These are phyloP conservation scores for Coemansia sp. DNA, from an alignment of 192 early-diverging fungal genomes.

Conservation along the genomic window DNA sequence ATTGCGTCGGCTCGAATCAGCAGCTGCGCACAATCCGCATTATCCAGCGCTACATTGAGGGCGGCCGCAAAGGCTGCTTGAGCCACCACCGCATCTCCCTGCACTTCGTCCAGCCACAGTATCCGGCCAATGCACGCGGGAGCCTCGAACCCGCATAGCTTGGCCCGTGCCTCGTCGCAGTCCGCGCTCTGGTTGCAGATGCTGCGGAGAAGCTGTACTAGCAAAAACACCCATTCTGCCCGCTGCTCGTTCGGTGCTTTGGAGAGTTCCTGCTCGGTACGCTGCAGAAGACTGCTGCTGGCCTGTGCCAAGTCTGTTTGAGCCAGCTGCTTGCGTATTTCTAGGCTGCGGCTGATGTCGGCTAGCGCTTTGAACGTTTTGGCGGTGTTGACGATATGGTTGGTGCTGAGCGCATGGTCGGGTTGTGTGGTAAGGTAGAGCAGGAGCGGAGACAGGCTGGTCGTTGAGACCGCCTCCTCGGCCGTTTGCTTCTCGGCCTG, in stretches of 20 bases:
- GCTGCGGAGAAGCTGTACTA: slow-evolving; percentile 40
- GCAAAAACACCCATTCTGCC: slow-evolving; percentile 31
- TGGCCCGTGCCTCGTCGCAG: slow-evolving; percentile 20
- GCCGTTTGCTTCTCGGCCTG: neutral
- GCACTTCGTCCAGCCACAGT: slow-evolving; percentile 13
- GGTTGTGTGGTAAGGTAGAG: slow-evolving; percentile 1
- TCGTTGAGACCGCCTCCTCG: neutral
- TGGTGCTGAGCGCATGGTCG: slow-evolving; percentile 5
- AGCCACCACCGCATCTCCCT: slow-evolving; percentile 30
- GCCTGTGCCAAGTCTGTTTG: slow-evolving; percentile 6
- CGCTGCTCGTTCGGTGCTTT: slow-evolving; percentile 3
- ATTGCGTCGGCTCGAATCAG: slow-evolving; percentile 23
- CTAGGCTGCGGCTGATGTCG: slow-evolving; percentile 23
- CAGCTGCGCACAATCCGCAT: slow-evolving; percentile 14
- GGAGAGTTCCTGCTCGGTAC: neutral
- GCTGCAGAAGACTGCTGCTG: slow-evolving; percentile 16
- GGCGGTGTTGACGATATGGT: slow-evolving; percentile 17
- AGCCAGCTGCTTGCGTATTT: slow-evolving; percentile 12
- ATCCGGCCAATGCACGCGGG: slow-evolving; percentile 9
- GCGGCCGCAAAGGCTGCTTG: slow-evolving; percentile 41
- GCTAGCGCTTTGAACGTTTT: slow-evolving; percentile 37
- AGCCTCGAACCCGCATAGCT: slow-evolving; percentile 8
- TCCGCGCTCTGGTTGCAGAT: slow-evolving; percentile 48
- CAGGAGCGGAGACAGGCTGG: slow-evolving; percentile 7
- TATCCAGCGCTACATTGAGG: slow-evolving; percentile 38